Conservation (phyloP, 1,139 yeast genomes). For the Blastobotrys niveus region DNA sequence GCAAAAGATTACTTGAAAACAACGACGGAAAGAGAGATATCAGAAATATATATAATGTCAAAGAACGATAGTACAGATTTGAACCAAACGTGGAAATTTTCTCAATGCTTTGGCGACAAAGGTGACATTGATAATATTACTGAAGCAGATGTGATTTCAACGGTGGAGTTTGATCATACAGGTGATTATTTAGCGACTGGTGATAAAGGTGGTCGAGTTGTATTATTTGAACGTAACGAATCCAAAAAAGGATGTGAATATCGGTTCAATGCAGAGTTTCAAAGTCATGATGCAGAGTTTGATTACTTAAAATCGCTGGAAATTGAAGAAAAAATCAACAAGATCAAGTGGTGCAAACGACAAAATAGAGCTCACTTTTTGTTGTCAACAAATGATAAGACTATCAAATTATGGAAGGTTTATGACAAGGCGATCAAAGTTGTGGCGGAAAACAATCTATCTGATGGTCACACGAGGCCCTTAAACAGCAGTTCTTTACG, state of each 20-base stretch:
- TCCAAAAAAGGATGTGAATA: conserved; percentile 83
- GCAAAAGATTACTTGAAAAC: neutral
- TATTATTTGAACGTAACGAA: conserved; percentile 84
- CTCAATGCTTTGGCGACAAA: conserved; percentile 90
- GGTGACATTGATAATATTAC: conserved; percentile 95
- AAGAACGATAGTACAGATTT: conserved; percentile 27
- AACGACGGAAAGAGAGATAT: neutral
- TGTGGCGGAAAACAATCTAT: conserved; percentile 83
- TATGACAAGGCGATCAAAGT: conserved; percentile 87
- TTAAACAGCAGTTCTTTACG: conserved; percentile 42
- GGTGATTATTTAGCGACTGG: conserved; percentile 98
- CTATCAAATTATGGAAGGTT: conserved; percentile 94
- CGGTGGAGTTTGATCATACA: conserved; percentile 92
- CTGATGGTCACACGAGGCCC: conserved; percentile 38
- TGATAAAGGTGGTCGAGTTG: conserved; percentile 97
- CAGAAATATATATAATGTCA: neutral
- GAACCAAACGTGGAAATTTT: conserved; percentile 38
- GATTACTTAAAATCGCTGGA: conserved; percentile 93
- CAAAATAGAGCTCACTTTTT: conserved; percentile 84
- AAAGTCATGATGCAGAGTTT: conserved; percentile 97
- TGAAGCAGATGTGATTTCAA: conserved; percentile 95
- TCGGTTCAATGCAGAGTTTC: conserved; percentile 93
- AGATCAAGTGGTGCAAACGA: conserved; percentile 92
- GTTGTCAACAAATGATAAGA: conserved; percentile 85
- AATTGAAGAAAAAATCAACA: conserved; percentile 96